Conservation (phyloP, 768 basidiomycete species). For the Boletus tomentosulus region DNA sequence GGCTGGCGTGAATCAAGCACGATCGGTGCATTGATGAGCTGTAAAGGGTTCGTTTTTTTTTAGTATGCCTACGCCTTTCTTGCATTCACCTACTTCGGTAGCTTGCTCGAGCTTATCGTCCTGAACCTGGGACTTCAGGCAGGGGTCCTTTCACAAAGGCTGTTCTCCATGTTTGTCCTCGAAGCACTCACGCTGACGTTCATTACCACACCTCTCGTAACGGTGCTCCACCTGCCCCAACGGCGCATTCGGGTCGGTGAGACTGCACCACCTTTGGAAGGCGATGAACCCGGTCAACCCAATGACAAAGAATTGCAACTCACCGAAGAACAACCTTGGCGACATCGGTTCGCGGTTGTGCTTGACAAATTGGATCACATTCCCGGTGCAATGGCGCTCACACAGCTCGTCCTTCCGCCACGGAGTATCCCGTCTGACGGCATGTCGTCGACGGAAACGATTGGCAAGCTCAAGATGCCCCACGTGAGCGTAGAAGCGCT, state of each 20-base stretch:
- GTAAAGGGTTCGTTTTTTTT: slow-evolving; percentile 65
- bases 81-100: slow-evolving; percentile 23
- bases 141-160: slow-evolving; percentile 64
- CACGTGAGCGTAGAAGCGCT: slow-evolving; percentile 65
- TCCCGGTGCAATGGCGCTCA: slow-evolving; percentile 84
- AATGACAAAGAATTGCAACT: slow-evolving; percentile 6
- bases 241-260: slow-evolving; percentile 45
- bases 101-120: slow-evolving; percentile 89
- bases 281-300: slow-evolving; percentile 26
- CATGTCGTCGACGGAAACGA: neutral
- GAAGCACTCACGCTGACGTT: slow-evolving; percentile 79
- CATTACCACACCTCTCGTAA: slow-evolving; percentile 78
- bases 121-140: slow-evolving; percentile 89
- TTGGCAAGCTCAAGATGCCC: slow-evolving; percentile 11
- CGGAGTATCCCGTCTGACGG: slow-evolving; percentile 1
- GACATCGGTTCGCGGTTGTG: slow-evolving; percentile 72
- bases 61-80: neutral
- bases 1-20: slow-evolving; percentile 75
- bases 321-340: slow-evolving; percentile 30
- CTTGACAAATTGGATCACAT: slow-evolving; percentile 88
- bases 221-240: slow-evolving; percentile 62
- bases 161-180: slow-evolving; percentile 95
- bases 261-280: slow-evolving; percentile 12
- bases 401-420: slow-evolving; percentile 66
- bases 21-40: slow-evolving; percentile 91